These are phyloP conservation scores for Grosmannia clavigera DNA, from an alignment of 2,329 filamentous ascomycete genomes.

Conservation along the genomic window DNA sequence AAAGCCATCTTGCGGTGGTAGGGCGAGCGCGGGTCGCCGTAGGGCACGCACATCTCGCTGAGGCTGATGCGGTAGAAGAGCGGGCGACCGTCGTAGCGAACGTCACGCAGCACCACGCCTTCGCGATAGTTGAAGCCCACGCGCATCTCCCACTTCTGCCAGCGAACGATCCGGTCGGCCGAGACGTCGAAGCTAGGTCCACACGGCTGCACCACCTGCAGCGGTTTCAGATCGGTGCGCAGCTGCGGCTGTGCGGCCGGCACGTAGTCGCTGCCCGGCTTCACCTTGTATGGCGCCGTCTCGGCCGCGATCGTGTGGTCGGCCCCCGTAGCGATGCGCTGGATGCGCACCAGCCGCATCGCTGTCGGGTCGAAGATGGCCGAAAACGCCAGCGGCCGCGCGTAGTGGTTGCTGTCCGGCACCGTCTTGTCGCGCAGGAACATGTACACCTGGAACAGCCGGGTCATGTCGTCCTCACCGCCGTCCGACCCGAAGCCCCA, in stretches of 20 bases:
- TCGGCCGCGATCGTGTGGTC: constrained; percentile 43
- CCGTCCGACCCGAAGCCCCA: constrained; percentile 51
- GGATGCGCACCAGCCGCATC: constrained; percentile 27
- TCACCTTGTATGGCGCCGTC: constrained; percentile 18
- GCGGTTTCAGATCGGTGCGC: constrained; percentile 39
- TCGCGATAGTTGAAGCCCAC: constrained; percentile 92
- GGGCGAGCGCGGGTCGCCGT: constrained; percentile 51
- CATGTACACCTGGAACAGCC: constrained; percentile 47
- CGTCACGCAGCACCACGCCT: constrained; percentile 80
- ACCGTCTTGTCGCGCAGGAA: constrained; percentile 53
- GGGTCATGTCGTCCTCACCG: constrained; percentile 12
- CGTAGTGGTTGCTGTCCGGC: constrained; percentile 45
- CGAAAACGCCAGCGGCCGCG: constrained; percentile 38
- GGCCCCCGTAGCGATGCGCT: constrained; percentile 26
- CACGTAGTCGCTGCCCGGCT: constrained; percentile 22
- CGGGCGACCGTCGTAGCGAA: constrained; percentile 54
- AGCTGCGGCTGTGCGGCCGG: constrained; percentile 18
- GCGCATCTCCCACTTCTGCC: constrained; percentile 67
- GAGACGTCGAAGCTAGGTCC: constrained; percentile 29
- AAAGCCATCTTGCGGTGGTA: constrained; percentile 61
- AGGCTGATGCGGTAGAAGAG: constrained; percentile 55
- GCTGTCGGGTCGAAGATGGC: constrained; percentile 42
- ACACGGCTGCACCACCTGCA: constrained; percentile 20
- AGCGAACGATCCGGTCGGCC: constrained; percentile 28
- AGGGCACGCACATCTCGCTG: constrained; percentile 55